Evolutionary conservation across 352 stramenopile genomes (phyloP).

Genomic region (Phytophthora ohioensis): DNA sequence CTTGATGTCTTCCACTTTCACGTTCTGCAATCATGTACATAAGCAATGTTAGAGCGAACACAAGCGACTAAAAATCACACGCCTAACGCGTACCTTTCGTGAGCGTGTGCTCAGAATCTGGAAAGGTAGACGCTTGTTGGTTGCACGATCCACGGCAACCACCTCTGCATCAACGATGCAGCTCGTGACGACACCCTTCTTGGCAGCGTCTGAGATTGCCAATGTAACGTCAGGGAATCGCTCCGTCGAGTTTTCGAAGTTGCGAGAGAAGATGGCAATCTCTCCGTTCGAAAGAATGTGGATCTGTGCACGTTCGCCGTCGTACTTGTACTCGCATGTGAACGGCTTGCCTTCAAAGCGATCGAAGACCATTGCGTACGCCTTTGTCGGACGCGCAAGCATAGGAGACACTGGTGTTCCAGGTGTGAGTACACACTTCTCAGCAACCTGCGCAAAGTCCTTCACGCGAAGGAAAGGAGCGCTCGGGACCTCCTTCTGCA

Average conservation of each 20-base stretch:
- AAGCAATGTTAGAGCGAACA: slow-evolving; percentile 14
- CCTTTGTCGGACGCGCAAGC: slow-evolving; percentile 98
- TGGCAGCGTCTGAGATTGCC: slow-evolving; percentile 72
- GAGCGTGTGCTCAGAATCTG: slow-evolving; percentile 98
- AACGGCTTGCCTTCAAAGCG: slow-evolving; percentile 96
- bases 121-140: slow-evolving; percentile 97
- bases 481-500: slow-evolving; percentile 52
- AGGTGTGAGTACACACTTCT: slow-evolving; percentile 92
- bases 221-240: slow-evolving; percentile 95
- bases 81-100: slow-evolving; percentile 74
- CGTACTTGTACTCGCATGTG: slow-evolving; percentile 99
- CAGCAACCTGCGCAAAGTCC: slow-evolving; percentile 67
- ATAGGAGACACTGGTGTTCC: slow-evolving; percentile 99
- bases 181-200: slow-evolving; percentile 64
- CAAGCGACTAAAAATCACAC: slow-evolving; percentile 15
- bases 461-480: slow-evolving; percentile 57
- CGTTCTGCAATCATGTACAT: slow-evolving; percentile 49
- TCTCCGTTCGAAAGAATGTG: slow-evolving; percentile 91
- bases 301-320: slow-evolving; percentile 98
- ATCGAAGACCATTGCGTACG: slow-evolving; percentile 96
- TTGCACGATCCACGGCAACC: slow-evolving; percentile 98
- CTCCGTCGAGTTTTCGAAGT: slow-evolving; percentile 97
- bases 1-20: slow-evolving; percentile 92
- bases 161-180: slow-evolving; percentile 99
- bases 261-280: slow-evolving; percentile 98